Conservation (phyloP, 768 basidiomycete species). For the Fomitopsis serialis region DNA sequence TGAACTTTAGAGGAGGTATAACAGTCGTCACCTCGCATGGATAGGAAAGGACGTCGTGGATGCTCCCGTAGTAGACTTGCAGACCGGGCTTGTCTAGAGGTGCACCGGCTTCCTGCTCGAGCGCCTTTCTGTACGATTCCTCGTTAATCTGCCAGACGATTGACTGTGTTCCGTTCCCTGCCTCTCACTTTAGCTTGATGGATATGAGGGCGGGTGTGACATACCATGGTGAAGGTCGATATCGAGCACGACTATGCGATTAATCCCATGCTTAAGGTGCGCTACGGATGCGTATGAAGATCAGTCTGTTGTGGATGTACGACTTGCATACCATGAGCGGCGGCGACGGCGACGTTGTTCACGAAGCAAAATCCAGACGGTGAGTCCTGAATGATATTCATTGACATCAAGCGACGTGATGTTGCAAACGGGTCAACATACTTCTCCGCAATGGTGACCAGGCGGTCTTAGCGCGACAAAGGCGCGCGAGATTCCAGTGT, state of each 20-base stretch:
- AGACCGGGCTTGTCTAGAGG: slow-evolving; percentile 37
- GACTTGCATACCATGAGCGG: slow-evolving; percentile 70
- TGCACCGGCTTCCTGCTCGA: slow-evolving; percentile 44
- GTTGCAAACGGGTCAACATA: neutral
- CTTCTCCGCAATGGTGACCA: slow-evolving; percentile 90
- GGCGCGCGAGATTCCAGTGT: slow-evolving; percentile 30
- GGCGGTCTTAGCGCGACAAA: slow-evolving; percentile 89
- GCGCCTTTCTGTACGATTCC: slow-evolving; percentile 66
- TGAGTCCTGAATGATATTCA: slow-evolving; percentile 35
- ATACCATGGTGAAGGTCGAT: slow-evolving; percentile 89
- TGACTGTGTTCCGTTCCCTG: slow-evolving; percentile 93
- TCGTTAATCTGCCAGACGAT: slow-evolving; percentile 91
- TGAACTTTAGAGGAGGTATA: neutral
- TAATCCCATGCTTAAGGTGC: slow-evolving; percentile 71
- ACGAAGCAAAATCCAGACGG: slow-evolving; percentile 95
- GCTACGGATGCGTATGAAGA: slow-evolving; percentile 40
- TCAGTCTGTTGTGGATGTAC: neutral
- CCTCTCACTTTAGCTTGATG: neutral
- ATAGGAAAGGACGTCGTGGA: slow-evolving; percentile 92
- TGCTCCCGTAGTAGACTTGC: slow-evolving; percentile 80
- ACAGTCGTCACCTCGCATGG: slow-evolving; percentile 71
- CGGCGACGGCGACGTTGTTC: slow-evolving; percentile 88
- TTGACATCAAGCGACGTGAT: no score
- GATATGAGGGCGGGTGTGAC: slow-evolving; percentile 3
- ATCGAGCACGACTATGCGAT: slow-evolving; percentile 82